These are phyloP conservation scores for Aureobasidium melanogenum DNA, from an alignment of 2,329 filamentous ascomycete genomes.

Conservation along the genomic window DNA sequence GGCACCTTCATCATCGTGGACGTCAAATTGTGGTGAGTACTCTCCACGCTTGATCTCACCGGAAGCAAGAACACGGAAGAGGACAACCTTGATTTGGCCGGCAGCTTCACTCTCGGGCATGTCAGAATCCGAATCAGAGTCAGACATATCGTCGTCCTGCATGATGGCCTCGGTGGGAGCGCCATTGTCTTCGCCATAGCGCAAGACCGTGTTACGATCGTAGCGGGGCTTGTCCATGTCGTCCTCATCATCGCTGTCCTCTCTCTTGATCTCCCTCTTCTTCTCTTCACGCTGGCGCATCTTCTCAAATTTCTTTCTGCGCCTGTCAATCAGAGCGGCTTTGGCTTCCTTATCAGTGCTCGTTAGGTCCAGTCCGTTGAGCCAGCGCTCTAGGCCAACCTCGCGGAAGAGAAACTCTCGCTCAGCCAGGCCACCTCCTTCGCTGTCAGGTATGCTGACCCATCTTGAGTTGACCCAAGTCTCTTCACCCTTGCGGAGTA, in stretches of 20 bases:
- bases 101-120: constrained; percentile 83
- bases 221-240: constrained; percentile 31
- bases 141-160: constrained; percentile 61
- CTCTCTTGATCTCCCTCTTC: constrained; percentile 68
- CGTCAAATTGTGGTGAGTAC: constrained; percentile 95
- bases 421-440: constrained; percentile 90
- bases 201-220: constrained; percentile 51
- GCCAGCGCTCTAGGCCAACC: constrained; percentile 89
- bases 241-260: constrained; percentile 41
- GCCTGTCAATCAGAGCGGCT: constrained; percentile 64
- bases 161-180: constrained; percentile 61
- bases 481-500: constrained; percentile 86
- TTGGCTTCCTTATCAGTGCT: constrained; percentile 62
- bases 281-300: constrained; percentile 60
- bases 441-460: constrained; percentile 86
- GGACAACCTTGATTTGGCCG: constrained; percentile 94
- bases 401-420: constrained; percentile 96
- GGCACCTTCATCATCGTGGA: constrained; percentile 74
- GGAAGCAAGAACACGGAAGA: constrained; percentile 90
- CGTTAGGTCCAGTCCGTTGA: constrained; percentile 83
- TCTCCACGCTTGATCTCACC: constrained; percentile 97
- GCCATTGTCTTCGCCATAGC: constrained; percentile 70
- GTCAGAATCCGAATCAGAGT: constrained; percentile 68
- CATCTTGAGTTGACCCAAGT: constrained; percentile 98
- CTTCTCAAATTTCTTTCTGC: constrained; percentile 31